Conservation (phyloP, 2,329 filamentous ascomycete species). For the Lasiodiplodia sp. region DNA sequence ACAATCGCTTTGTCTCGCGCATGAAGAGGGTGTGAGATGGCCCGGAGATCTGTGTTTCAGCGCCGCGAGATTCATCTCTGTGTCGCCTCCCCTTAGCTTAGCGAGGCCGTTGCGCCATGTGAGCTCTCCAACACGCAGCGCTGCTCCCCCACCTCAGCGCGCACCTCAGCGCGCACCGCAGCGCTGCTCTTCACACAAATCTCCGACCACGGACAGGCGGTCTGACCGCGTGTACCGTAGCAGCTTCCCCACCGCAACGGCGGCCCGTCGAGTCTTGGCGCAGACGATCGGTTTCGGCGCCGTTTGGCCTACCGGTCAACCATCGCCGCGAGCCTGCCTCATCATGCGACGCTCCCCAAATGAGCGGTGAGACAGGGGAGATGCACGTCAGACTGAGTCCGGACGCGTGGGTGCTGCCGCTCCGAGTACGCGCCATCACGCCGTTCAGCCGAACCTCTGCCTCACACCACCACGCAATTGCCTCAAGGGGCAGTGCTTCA, state of each 20-base stretch:
- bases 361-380: constrained; percentile 16
- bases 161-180: not conserved
- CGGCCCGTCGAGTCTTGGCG: constrained; percentile 18
- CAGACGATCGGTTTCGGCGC: constrained; percentile 14
- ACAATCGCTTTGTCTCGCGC: constrained; percentile 21
- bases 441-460: not conserved
- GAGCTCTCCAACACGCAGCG: not conserved
- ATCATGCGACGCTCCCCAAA: constrained; percentile 21
- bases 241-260: constrained; percentile 2
- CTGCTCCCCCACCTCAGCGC: constrained; percentile 14
- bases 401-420: constrained; percentile 9
- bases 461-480: constrained; percentile 1
- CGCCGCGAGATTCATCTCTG: constrained; percentile 19
- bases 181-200: constrained; percentile 20
- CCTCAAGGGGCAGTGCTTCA: not conserved
- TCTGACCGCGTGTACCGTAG: not conserved
- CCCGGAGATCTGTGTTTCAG: constrained; percentile 22
- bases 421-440: not conserved
- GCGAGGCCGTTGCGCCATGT: constrained; percentile 10
- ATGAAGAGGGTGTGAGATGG: constrained; percentile 22
- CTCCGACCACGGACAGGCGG: constrained; percentile 12
- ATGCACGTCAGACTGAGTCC: constrained; percentile 1
- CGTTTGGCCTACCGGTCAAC: constrained; percentile 18
- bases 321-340: not conserved
- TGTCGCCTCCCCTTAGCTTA: constrained; percentile 10